Evolutionary conservation across 140 eudicot species (phyloP).

Genomic region (Ambrosia hybrid): DNA sequence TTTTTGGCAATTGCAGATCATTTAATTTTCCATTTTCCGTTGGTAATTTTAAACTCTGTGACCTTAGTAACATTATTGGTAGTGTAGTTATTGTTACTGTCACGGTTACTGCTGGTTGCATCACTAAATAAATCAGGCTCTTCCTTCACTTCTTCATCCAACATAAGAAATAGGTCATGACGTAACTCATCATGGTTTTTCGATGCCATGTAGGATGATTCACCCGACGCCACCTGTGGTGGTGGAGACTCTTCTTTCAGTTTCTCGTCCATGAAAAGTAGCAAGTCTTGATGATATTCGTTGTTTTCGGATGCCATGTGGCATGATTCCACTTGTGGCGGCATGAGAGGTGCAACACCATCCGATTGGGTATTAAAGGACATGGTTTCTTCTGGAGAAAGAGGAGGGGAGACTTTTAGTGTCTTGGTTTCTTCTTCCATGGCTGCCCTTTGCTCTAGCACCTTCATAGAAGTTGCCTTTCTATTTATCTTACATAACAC

Average conservation of each 20-base stretch:
- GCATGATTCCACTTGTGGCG: not conserved
- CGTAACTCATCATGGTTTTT: not conserved
- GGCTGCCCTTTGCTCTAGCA: too few relatives aligned
- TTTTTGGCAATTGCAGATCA: slow-evolving; percentile 59
- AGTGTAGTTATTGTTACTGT: not conserved
- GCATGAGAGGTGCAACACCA: slow-evolving; percentile 10
- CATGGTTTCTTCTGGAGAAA: slow-evolving; percentile 33
- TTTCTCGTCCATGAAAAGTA: slow-evolving; percentile 25
- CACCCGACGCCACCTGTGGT: not conserved
- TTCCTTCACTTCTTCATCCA: slow-evolving; percentile 28
- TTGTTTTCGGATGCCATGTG: slow-evolving; percentile 30
- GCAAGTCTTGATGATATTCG: slow-evolving; percentile 27
- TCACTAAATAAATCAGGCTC: slow-evolving; percentile 25
- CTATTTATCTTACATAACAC: too few relatives aligned
- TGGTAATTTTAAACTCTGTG: slow-evolving; percentile 36
- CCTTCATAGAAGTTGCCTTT: too few relatives aligned
- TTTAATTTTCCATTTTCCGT: slow-evolving; percentile 29
- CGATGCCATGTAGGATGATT: not conserved
- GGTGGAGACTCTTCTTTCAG: slow-evolving; percentile 7
- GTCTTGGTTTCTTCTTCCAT: slow-evolving; percentile 2
- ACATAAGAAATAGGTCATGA: not conserved
- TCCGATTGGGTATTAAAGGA: slow-evolving; percentile 23
- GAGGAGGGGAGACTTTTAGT: slow-evolving; percentile 20
- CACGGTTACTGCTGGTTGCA: slow-evolving; percentile 10
- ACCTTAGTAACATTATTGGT: not conserved